Evolutionary conservation across 2,329 filamentous ascomycete genomes (phyloP).

Genomic region (Colletotrichum gloeosporioides): DNA sequence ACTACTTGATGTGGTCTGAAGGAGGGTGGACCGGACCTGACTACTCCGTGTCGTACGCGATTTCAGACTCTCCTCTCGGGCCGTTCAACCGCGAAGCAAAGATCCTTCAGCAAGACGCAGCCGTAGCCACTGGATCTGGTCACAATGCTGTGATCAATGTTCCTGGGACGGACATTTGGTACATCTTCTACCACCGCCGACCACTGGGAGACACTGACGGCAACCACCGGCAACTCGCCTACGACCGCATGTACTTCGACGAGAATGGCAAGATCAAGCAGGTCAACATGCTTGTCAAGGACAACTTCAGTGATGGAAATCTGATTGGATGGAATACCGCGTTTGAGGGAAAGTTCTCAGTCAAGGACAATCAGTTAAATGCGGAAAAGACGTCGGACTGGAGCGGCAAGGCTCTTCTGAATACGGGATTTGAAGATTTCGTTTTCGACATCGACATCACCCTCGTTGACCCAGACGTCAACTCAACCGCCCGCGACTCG

Average conservation of each 20-base stretch:
- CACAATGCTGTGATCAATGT: conserved; percentile 50
- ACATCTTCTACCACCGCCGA: conserved; percentile 54
- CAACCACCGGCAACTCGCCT: conserved; percentile 51
- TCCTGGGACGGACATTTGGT: conserved; percentile 53
- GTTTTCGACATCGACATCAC: conserved; percentile 34
- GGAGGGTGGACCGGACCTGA: conserved; percentile 35
- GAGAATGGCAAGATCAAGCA: conserved; percentile 45
- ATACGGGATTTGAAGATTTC: conserved; percentile 41
- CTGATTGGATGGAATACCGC: conserved; percentile 40
- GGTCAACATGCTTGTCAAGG: conserved; percentile 48
- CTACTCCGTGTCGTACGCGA: conserved; percentile 53
- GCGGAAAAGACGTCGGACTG: conserved; percentile 6
- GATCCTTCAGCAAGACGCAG: conserved; percentile 44
- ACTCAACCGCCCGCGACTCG: background rate
- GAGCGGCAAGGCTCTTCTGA: conserved; percentile 33
- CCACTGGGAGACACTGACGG: conserved; percentile 47
- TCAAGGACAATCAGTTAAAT: conserved; percentile 29
- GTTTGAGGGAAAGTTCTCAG: conserved; percentile 29
- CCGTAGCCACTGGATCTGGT: conserved; percentile 46
- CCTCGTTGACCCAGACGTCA: background rate
- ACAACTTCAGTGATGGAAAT: conserved; percentile 45
- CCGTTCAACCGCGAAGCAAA: conserved; percentile 51
- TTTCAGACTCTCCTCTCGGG: conserved; percentile 37
- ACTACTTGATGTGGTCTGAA: conserved; percentile 50
- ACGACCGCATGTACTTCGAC: conserved; percentile 54